Evolutionary conservation across 2,329 filamentous ascomycete genomes (phyloP).

Genomic region (Blumeria hordei): DNA sequence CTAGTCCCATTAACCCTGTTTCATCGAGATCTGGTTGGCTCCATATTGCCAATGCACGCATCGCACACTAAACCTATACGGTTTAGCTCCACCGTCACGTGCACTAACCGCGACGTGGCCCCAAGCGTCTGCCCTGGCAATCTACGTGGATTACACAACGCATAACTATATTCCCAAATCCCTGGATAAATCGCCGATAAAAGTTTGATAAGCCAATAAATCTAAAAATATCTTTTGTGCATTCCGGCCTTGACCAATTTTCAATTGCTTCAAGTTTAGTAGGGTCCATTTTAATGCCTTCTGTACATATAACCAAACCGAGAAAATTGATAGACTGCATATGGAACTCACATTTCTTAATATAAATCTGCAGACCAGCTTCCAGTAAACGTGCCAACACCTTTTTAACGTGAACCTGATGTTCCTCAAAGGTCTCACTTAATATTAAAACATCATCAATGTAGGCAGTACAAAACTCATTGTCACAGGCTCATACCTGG

Average conservation of each 20-base stretch:
- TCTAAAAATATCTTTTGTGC: neutral
- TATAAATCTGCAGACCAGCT: neutral
- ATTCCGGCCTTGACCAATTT: neutral
- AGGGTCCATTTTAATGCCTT: neutral
- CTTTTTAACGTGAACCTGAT: neutral
- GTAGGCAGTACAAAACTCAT: neutral
- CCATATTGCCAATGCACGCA: no score
- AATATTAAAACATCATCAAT: slow-evolving; percentile 2
- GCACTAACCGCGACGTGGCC: no score
- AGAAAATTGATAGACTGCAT: neutral
- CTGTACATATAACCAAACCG: neutral
- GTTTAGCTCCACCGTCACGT: no score
- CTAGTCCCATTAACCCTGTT: no score
- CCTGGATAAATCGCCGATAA: neutral
- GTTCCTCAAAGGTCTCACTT: neutral
- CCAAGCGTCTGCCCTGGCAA: no score
- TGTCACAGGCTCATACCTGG: no score
- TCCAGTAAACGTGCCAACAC: neutral
- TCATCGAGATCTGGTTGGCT: no score
- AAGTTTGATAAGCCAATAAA: neutral
- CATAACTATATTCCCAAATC: neutral
- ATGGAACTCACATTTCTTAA: slow-evolving; percentile 1
- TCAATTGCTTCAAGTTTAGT: neutral
- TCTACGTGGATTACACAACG: no score
- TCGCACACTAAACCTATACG: no score